A percentile compares a stretch with the other conserved stretches of the same genome.
Conservation (phyloP, 2,329 filamentous ascomycete species). For the Ophiostoma sp. region DNA sequence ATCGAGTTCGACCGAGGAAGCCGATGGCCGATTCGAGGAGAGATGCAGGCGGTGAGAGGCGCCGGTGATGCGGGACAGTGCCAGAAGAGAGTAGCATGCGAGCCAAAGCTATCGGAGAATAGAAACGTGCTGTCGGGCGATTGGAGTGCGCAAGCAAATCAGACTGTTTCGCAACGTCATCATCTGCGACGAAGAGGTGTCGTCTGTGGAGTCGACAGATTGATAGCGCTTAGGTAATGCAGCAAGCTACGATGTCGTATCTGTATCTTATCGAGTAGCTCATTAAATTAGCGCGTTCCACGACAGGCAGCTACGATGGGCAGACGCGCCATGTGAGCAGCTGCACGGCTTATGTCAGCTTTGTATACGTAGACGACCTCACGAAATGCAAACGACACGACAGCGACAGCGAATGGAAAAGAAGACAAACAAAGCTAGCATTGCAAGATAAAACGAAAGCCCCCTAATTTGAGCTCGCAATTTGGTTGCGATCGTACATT, state of each 20-base stretch:
- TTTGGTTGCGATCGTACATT: too few species aligned
- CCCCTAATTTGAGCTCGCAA: too few species aligned
- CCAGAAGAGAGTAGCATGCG: neutral
- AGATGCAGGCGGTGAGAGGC: neutral
- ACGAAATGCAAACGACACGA: too few species aligned
- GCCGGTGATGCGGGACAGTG: neutral
- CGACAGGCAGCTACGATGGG: constrained; percentile 2
- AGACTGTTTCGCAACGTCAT: constrained; percentile 15
- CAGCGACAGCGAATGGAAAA: too few species aligned
- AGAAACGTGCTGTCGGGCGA: neutral
- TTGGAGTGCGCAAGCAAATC: neutral
- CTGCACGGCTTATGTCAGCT: constrained; percentile 9
- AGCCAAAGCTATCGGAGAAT: neutral
- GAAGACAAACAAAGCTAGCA: too few species aligned
- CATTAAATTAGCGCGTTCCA: neutral
- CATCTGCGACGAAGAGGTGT: constrained; percentile 12
- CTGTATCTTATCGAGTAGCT: constrained; percentile 1
- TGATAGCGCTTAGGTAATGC: constrained; percentile 7
- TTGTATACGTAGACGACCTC: too few species aligned
- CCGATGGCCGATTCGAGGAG: constrained; percentile 1
- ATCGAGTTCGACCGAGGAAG: constrained; percentile 15
- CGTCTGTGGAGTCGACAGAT: neutral
- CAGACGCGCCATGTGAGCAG: neutral
- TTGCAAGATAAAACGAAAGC: too few species aligned
- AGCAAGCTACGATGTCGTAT: neutral